Evolutionary conservation across 805 yeast species (phyloP), one percentile per base, ranked within the genome.

Genomic region (Yueomyces sp.): DNA sequence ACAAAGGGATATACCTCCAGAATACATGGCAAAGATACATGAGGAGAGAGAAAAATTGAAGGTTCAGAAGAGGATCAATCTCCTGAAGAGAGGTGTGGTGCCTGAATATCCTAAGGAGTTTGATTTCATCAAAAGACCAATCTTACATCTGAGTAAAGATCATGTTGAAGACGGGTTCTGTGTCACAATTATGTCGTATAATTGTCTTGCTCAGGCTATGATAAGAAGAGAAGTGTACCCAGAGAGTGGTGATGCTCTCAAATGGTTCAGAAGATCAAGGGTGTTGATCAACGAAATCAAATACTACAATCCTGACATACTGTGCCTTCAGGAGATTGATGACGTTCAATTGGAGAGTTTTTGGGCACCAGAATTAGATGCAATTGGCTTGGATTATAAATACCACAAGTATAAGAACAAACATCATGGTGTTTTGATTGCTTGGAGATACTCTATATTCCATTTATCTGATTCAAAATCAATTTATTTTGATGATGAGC

Each of bases 251-350:
- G 61, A 72, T 40, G 84, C 85, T 0, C 63, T 88, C 43, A 84
- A 84, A 53, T 88, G 96, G 96, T 63, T 67, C 30, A 68, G 68
- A 45, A 65, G 97, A 47, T 79, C 86, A 0, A 68, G 68, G 38
- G 82, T 79, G 0, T 59, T 90, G 11, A 52, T 76, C 3, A 65
- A 67, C 5, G 96, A 90, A 57, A 57, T 90, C 42, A 61, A 62
- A 31, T 67, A 72, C 51, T 88, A 90, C 56, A 57, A 73, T 41
- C 75, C 88, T 3, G 94, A 86, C 55, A 63, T 90, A 3, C 52
- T 85, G 56, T 80, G 94, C 53, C 55, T 88, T 26, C 97, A 90
- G 62, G 97, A 90, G 55, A 77, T 88, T 27, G 97, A 90, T 58
- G 66, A 55, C 38, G 64, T 73, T 19, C 87, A 82, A 52, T 76